Conservation (phyloP, 2,329 filamentous ascomycete genomes). For the Plenodomus biglobosus region DNA sequence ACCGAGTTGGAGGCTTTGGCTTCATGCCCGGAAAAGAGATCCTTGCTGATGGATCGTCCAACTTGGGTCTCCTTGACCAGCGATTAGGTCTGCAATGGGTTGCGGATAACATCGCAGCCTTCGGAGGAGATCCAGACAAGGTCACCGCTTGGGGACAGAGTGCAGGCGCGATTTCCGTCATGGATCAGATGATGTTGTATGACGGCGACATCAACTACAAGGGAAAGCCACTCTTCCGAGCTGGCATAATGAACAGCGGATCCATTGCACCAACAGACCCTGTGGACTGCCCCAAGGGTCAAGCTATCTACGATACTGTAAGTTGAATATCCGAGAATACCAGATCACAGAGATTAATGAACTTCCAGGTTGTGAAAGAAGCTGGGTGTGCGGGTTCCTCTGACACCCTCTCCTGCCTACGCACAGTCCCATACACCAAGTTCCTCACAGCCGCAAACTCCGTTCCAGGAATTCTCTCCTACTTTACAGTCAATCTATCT, state of each 20-base stretch:
- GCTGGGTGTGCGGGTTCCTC: slow-evolving; percentile 49
- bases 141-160: slow-evolving; percentile 77
- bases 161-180: slow-evolving; percentile 64
- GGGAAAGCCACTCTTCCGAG: slow-evolving; percentile 72
- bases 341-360: slow-evolving; percentile 52
- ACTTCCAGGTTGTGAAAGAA: slow-evolving; percentile 49
- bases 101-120: slow-evolving; percentile 72
- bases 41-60: slow-evolving; percentile 65
- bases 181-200: slow-evolving; percentile 75
- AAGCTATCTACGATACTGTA: slow-evolving; percentile 58
- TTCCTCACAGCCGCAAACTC: slow-evolving; percentile 67
- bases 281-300: slow-evolving; percentile 67
- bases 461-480: slow-evolving; percentile 68
- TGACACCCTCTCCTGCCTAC: slow-evolving; percentile 54
- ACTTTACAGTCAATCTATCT: slow-evolving; percentile 68
- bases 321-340: background rate
- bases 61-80: slow-evolving; percentile 73
- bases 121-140: slow-evolving; percentile 76
- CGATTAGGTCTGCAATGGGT: slow-evolving; percentile 74
- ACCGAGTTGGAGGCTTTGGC: slow-evolving; percentile 73
- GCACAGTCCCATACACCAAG: slow-evolving; percentile 48
- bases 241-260: slow-evolving; percentile 67
- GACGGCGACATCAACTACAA: slow-evolving; percentile 74
- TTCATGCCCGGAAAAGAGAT: slow-evolving; percentile 72
- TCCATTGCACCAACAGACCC: slow-evolving; percentile 47